Evolutionary conservation across 768 basidiomycete genomes (phyloP).

Genomic region (Collybia sordida): DNA sequence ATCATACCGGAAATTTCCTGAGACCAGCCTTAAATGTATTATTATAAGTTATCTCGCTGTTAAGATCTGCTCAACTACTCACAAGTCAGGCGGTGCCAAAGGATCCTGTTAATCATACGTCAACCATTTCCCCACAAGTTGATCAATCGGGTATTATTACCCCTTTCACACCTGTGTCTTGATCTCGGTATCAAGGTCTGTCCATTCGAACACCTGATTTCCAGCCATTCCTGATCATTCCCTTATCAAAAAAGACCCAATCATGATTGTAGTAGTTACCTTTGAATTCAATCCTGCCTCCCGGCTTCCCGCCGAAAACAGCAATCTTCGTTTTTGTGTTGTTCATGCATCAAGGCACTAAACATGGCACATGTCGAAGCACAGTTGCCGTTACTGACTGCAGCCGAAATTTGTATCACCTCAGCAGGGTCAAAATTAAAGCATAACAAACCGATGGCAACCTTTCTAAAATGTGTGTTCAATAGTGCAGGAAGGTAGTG

Average conservation of each 20-base stretch:
- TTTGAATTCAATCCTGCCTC: constrained; percentile 49
- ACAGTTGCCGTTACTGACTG: constrained; percentile 46
- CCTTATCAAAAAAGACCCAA: neutral
- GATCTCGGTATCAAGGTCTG: constrained; percentile 58
- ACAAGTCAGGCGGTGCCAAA: constrained; percentile 44
- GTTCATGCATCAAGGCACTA: constrained; percentile 59
- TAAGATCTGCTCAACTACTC: constrained; percentile 14
- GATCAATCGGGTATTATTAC: constrained; percentile 25
- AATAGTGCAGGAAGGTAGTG: neutral
- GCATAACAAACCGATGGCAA: constrained; percentile 39
- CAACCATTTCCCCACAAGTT: neutral
- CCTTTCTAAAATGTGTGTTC: constrained; percentile 28
- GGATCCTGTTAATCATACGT: constrained; percentile 29
- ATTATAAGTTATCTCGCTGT: neutral
- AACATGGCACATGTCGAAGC: constrained; percentile 68
- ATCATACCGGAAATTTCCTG: constrained; percentile 41
- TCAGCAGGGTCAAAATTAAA: too few species aligned
- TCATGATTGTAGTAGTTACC: constrained; percentile 20
- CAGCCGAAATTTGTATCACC: neutral
- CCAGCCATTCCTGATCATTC: constrained; percentile 51
- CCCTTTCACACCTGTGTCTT: constrained; percentile 55
- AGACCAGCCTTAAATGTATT: constrained; percentile 30
- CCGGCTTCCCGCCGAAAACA: constrained; percentile 58
- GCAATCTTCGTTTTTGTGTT: constrained; percentile 51
- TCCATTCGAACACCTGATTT: constrained; percentile 64